These are phyloP conservation scores for Pseudogymnoascus sp. DNA, from an alignment of 2,329 filamentous ascomycete genomes.

Conservation along the genomic window DNA sequence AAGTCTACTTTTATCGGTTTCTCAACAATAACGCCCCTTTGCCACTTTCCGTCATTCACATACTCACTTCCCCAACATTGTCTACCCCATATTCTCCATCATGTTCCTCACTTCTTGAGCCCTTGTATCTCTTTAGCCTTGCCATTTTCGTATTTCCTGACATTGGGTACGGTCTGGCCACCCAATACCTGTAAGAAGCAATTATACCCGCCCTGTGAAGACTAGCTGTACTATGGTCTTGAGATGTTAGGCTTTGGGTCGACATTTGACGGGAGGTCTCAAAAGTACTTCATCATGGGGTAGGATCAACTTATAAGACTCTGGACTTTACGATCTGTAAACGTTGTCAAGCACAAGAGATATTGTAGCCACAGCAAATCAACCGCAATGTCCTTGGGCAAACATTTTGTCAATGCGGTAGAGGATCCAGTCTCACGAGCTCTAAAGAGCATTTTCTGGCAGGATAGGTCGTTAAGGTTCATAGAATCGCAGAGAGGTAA, in stretches of 20 bases:
- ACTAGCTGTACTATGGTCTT: background rate
- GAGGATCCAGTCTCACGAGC: background rate
- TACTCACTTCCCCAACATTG: too few species aligned
- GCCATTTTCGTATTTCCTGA: too few species aligned
- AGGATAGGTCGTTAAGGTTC: background rate
- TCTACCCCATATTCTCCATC: too few species aligned
- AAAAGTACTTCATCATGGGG: background rate
- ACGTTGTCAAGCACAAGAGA: background rate
- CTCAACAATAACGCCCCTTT: too few species aligned
- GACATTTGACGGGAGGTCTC: background rate
- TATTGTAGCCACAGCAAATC: background rate
- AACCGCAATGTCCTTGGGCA: background rate
- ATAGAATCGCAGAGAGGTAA: background rate
- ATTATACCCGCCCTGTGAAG: background rate
- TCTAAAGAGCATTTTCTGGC: background rate
- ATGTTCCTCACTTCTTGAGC: too few species aligned
- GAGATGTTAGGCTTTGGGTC: background rate
- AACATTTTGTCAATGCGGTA: background rate
- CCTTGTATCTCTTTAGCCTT: too few species aligned
- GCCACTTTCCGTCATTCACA: too few species aligned
- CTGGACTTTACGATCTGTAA: background rate
- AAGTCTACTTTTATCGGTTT: too few species aligned
- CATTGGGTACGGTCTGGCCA: background rate
- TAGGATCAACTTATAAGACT: background rate
- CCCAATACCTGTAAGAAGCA: background rate